Conservation (phyloP, 202 grass and related monocot genomes). For the Setaria italica region DNA sequence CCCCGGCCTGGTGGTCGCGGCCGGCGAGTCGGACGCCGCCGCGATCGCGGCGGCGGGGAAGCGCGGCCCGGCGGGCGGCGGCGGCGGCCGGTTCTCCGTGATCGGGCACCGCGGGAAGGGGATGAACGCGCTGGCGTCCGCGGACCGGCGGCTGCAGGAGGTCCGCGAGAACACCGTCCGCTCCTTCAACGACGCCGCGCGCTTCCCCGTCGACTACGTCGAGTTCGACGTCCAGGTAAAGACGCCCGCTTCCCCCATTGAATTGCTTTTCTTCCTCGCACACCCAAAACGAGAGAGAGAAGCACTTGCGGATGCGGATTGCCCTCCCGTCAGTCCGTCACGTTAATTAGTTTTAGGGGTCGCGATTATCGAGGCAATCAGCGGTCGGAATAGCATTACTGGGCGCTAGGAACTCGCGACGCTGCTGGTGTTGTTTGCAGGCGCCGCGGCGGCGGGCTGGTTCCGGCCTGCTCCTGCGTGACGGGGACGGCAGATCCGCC, state of each 20-base stretch:
- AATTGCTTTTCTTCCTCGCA: too few species aligned
- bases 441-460: background rate
- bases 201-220: constrained; percentile 83
- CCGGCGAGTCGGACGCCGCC: background rate
- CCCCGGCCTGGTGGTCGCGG: constrained; percentile 7
- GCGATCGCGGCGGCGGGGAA: background rate
- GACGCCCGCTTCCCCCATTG: too few species aligned
- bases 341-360: too few species aligned
- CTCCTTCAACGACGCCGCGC: constrained; percentile 86
- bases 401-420: too few species aligned
- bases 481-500: constrained; percentile 17
- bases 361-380: too few species aligned
- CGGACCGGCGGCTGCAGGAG: constrained; percentile 72
- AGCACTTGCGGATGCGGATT: too few species aligned
- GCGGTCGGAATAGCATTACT: too few species aligned
- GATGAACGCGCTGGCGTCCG: constrained; percentile 89
- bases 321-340: too few species aligned
- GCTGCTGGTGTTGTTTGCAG: too few species aligned
- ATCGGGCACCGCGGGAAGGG: constrained; percentile 95
- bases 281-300: too few species aligned
- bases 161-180: constrained; percentile 85
- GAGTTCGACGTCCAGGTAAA: constrained; percentile 97
- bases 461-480: background rate
- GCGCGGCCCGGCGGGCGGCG: background rate
- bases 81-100: constrained; percentile 54